Evolutionary conservation across 306 rosid genomes (phyloP), one percentile per base, ranked within the genome.

Genomic region (Lathyrus sativus): DNA sequence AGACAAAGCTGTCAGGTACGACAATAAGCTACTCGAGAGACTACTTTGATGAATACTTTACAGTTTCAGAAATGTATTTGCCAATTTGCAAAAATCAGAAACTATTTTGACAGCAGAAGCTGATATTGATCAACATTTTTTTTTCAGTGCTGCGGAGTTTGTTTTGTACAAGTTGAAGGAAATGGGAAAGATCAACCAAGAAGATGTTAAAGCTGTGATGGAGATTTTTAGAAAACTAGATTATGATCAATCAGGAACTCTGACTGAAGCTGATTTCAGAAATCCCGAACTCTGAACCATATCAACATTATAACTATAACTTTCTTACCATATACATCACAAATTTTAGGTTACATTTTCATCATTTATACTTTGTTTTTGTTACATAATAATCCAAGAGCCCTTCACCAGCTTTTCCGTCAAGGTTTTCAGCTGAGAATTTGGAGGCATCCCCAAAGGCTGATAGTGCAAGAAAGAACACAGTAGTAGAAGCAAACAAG

Each of bases 131-230:
- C 28, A 12, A 11, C 49, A 9, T 41, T 54, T 41, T 54, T 66
- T 28, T 19, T 19, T 11, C 87, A 87, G 95, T 74, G 78, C 82
- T 64, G 84, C 90, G 18, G 96, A 91, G 81, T 89, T 89, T 74
- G 77, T 81, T 33, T 15, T 92, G 2, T 87, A 89, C 75, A 87
- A 89, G 85, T 82, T 89, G 76, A 87, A 92, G 86, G 96, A 89
- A 81, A 92, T 87, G 96, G 91, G 85, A 62, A 92, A 85, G 84
- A 89, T 89, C 60, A 73, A 39, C 63, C 73, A 78, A 54, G 84
- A 89, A 67, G 92, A 92, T 71, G 70, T 92, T 53, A 73, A 84
- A 71, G 19, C 28, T 54, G 61, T 87, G 73, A 77, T 86, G 83
- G 96, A 89, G 56, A 70, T 73, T 3, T 89, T 89, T 83, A 77